These are phyloP conservation scores for Penicillium fuscoglaucum DNA, from an alignment of 2,329 filamentous ascomycete genomes.

Conservation along the genomic window DNA sequence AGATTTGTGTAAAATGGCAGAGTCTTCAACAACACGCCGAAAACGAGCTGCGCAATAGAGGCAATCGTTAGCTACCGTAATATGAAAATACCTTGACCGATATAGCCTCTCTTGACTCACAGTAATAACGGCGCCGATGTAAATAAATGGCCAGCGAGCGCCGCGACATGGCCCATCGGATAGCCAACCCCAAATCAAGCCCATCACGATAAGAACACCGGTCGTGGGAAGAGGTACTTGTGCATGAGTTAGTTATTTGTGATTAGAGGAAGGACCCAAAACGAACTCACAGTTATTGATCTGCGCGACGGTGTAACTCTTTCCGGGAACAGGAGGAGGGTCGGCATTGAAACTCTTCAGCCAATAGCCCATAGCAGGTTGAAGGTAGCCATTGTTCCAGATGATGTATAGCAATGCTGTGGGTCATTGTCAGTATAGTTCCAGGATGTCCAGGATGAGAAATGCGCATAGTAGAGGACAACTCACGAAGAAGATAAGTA, in stretches of 20 bases:
- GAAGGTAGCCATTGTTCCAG: constrained; percentile 42
- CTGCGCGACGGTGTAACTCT: constrained; percentile 32
- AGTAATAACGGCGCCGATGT: constrained; percentile 38
- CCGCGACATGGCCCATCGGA: constrained; percentile 39
- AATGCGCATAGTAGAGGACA: neutral
- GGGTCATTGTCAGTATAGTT: neutral
- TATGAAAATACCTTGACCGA: neutral
- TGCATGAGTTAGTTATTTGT: neutral
- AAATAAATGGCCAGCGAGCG: constrained; percentile 43
- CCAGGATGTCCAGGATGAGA: fast-evolving
- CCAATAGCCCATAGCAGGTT: constrained; percentile 46
- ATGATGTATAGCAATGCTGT: constrained; percentile 38
- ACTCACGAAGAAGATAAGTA: constrained; percentile 40
- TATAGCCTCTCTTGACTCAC: constrained; percentile 21
- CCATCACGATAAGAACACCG: constrained; percentile 39
- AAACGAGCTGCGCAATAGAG: constrained; percentile 28
- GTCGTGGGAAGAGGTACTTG: constrained; percentile 32
- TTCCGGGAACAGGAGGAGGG: constrained; percentile 40
- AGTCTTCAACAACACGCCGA: constrained; percentile 34
- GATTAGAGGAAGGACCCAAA: neutral
- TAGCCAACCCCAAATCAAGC: constrained; percentile 40
- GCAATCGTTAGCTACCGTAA: neutral
- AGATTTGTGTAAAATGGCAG: constrained; percentile 42
- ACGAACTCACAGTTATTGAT: constrained; percentile 39
- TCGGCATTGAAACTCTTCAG: constrained; percentile 43